Conservation (phyloP, 495 filamentous ascomycete genomes). For the Alectoria sarmentosa region DNA sequence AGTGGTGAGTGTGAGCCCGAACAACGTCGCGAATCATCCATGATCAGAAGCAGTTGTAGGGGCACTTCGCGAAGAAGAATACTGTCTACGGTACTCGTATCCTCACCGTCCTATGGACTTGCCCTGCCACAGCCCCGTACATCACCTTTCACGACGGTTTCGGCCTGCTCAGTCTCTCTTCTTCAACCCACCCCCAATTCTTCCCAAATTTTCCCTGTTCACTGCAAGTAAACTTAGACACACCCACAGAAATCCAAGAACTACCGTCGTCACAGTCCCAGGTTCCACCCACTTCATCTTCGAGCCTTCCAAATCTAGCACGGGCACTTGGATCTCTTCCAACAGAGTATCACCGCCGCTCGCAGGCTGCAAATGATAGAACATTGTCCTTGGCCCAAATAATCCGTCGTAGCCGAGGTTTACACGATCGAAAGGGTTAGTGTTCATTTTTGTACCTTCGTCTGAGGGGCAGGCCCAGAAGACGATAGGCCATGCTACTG, state of each 20-base stretch:
- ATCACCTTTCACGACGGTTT: not conserved
- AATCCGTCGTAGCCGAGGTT: constrained; percentile 82
- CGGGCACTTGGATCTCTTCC: constrained; percentile 63
- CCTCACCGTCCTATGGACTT: not conserved
- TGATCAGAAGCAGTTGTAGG: not conserved
- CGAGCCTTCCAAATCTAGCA: constrained; percentile 62
- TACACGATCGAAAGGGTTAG: constrained; percentile 77
- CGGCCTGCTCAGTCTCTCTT: constrained; percentile 8
- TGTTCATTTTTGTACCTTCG: constrained; percentile 63
- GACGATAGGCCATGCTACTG: constrained; percentile 68
- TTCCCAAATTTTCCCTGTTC: constrained; percentile 19
- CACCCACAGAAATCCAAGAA: constrained; percentile 70
- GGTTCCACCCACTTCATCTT: constrained; percentile 30
- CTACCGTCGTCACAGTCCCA: constrained; percentile 63
- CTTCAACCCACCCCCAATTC: not conserved
- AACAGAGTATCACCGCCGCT: constrained; percentile 39
- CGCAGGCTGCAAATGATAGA: constrained; percentile 71
- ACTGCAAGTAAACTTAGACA: constrained; percentile 54
- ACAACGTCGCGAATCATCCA: not conserved
- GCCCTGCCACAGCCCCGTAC: not conserved
- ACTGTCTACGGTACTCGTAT: not conserved
- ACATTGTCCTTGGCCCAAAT: constrained; percentile 73
- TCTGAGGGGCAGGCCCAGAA: constrained; percentile 89
- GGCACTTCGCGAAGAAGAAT: not conserved
- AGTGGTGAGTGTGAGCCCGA: not conserved